Evolutionary conservation across 2,329 filamentous ascomycete species (phyloP).

Genomic region (Cladosporium sp.): DNA sequence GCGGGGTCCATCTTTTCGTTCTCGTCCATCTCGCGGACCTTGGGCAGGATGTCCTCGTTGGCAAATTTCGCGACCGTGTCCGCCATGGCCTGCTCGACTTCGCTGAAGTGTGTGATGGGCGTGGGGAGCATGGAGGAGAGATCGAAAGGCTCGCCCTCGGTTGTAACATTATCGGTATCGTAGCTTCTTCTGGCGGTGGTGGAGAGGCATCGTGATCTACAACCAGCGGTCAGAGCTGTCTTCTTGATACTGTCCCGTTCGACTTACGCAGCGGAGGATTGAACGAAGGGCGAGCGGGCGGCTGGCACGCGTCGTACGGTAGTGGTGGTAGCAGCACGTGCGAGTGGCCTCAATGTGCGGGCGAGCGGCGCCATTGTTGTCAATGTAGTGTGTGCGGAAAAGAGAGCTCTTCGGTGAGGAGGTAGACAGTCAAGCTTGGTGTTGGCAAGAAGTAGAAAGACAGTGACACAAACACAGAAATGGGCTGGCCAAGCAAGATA

Average conservation of each 20-base stretch:
- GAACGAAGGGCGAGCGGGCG: background rate
- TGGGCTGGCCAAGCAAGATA: background rate
- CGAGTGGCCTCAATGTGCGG: conserved; percentile 16
- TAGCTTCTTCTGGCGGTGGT: conserved; percentile 34
- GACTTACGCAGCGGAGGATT: background rate
- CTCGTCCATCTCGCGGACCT: conserved; percentile 96
- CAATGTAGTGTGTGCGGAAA: background rate
- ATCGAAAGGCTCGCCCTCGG: conserved; percentile 40
- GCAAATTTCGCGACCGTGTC: conserved; percentile 90
- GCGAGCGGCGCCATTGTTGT: conserved; percentile 27
- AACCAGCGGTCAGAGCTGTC: background rate
- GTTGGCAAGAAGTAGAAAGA: background rate
- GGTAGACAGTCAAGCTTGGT: background rate
- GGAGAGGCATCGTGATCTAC: conserved; percentile 29
- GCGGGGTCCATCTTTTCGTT: conserved; percentile 84
- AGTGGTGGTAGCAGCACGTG: conserved; percentile 3
- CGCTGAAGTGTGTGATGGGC: conserved; percentile 86
- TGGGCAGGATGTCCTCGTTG: conserved; percentile 78
- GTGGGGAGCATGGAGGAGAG: conserved; percentile 77
- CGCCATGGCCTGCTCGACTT: conserved; percentile 81
- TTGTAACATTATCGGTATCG: conserved; percentile 26
- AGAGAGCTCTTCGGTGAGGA: background rate
- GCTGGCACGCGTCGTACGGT: background rate
- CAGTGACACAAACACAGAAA: background rate
- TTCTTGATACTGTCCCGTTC: background rate